phyloP scores from a whole-genome alignment of 1,284 basidiomycete species.

The Rhodotorula sp. region DNA sequence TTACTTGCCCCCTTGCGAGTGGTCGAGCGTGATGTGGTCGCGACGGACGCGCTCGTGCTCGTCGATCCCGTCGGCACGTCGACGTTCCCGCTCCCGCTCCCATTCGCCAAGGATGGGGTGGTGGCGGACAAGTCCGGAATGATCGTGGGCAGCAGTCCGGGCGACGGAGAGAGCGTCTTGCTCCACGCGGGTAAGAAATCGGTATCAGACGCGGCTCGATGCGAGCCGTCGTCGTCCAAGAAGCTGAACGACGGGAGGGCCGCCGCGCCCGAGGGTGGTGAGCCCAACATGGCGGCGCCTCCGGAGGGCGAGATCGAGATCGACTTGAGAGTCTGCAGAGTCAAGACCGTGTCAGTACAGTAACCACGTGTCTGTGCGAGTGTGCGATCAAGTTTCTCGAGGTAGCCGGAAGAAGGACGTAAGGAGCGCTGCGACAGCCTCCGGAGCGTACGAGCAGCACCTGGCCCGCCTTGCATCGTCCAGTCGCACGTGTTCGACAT shows the following conservation, averaged over 20 bases:
- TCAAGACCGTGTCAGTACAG: not conserved
- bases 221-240: slow-evolving; percentile 2
- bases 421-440: too few species aligned
- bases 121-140: not conserved
- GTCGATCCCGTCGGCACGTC: not conserved
- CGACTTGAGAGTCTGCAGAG: not conserved
- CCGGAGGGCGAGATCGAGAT: not conserved
- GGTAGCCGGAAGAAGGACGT: too few species aligned
- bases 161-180: slow-evolving; percentile 20
- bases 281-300: slow-evolving; percentile 10
- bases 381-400: not conserved
- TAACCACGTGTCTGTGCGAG: not conserved
- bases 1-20: not conserved
- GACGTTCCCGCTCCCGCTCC: not conserved
- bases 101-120: not conserved
- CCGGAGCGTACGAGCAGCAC: too few species aligned
- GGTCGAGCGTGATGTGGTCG: not conserved
- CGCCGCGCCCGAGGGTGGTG: not conserved
- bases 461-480: too few species aligned
- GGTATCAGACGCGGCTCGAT: slow-evolving; percentile 3
- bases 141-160: slow-evolving; percentile 1
- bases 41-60: not conserved
- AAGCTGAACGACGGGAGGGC: slow-evolving; percentile 9
- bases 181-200: slow-evolving; percentile 30
- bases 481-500: too few species aligned